Evolutionary conservation across 164 flowering plant species (phyloP).

Genomic region (Tetracentron sinense): DNA sequence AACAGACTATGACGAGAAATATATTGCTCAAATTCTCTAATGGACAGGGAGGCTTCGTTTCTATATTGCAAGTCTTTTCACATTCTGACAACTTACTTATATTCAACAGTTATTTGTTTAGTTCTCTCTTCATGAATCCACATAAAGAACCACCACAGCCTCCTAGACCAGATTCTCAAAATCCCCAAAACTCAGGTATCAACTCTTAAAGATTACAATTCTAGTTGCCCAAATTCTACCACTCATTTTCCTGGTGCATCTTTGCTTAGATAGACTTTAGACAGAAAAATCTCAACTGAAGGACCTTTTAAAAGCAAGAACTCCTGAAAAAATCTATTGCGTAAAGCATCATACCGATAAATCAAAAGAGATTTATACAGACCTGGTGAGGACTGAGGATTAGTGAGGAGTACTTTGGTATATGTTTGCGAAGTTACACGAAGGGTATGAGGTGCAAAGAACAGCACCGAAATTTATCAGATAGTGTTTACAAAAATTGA

Average conservation of each 20-base stretch:
- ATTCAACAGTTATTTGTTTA: neutral
- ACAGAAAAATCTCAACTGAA: neutral
- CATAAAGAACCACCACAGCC: neutral
- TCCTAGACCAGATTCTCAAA: neutral
- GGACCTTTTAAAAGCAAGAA: no score
- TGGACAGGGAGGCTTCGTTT: no score
- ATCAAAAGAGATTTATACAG: no score
- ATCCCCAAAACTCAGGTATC: neutral
- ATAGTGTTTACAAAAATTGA: no score
- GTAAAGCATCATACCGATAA: no score
- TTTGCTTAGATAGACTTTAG: neutral
- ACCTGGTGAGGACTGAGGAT: no score
- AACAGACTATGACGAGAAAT: no score
- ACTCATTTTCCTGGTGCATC: neutral
- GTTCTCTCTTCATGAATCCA: neutral
- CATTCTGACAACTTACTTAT: neutral
- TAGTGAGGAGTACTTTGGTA: no score
- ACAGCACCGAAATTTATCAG: no score
- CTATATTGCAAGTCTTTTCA: neutral
- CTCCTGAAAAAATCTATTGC: no score
- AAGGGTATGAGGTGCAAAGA: neutral
- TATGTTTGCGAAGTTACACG: neutral
- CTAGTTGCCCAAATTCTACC: neutral
- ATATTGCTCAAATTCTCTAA: no score
- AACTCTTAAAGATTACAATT: neutral